These are phyloP conservation scores for Lachnellula willkommii DNA, from an alignment of 2,329 filamentous ascomycete genomes.

Conservation along the genomic window DNA sequence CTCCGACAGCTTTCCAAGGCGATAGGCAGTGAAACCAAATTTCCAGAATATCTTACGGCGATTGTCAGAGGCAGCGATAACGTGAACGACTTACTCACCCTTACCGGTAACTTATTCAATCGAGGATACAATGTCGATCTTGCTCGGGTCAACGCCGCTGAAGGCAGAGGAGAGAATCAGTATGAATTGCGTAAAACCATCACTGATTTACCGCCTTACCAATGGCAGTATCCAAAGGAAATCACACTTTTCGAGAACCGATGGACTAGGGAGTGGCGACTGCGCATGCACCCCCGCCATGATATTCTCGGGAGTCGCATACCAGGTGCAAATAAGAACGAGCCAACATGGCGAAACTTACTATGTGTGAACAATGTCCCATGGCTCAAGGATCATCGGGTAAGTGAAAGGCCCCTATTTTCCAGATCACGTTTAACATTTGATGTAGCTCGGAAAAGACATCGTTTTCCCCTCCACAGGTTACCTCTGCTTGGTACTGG, in stretches of 20 bases:
- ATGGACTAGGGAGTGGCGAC: conserved; percentile 38
- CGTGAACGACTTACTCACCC: conserved; percentile 32
- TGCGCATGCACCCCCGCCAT: conserved; percentile 40
- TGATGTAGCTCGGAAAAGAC: not conserved
- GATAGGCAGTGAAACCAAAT: conserved; percentile 27
- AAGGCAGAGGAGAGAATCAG: too few relatives aligned
- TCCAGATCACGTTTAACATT: not conserved
- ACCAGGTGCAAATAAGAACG: conserved; percentile 14
- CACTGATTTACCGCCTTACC: conserved; percentile 44
- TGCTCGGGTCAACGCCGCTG: not conserved
- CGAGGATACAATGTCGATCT: conserved; percentile 34
- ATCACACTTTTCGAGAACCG: conserved; percentile 49
- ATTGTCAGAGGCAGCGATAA: conserved; percentile 11
- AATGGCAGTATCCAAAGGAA: conserved; percentile 46
- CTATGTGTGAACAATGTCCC: conserved; percentile 33
- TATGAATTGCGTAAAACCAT: conserved; percentile 18
- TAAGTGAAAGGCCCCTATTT: conserved; percentile 17
- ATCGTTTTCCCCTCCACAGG: not conserved
- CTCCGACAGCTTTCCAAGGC: conserved; percentile 15
- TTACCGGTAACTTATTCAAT: conserved; percentile 43
- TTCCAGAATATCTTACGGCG: not conserved
- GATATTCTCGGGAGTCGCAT: conserved; percentile 26
- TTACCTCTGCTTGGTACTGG: not conserved
- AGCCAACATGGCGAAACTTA: conserved; percentile 30
- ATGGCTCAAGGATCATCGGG: conserved; percentile 46